These are phyloP conservation scores for Thelephora terrestris DNA, from an alignment of 1,284 basidiomycete genomes.

Conservation along the genomic window DNA sequence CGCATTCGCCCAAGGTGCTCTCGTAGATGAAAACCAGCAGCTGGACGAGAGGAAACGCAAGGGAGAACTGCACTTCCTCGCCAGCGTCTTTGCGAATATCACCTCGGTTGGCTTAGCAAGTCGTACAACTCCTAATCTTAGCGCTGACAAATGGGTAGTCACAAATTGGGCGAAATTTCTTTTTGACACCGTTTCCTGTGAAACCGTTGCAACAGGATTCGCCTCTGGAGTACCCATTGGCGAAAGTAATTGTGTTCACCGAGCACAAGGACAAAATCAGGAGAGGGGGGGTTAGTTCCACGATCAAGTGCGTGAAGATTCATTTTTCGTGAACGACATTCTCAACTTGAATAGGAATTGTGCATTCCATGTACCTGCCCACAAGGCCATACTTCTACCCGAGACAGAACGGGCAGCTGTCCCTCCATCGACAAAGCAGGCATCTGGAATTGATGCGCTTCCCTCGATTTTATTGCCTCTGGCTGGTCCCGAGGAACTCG, in stretches of 20 bases:
- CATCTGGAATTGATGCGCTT: conserved; percentile 75
- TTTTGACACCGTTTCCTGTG: conserved; percentile 48
- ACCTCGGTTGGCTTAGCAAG: conserved; percentile 49
- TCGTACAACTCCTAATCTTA: neutral
- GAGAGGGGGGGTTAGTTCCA: conserved; percentile 76
- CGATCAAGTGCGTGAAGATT: conserved; percentile 59
- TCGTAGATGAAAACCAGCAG: conserved; percentile 35
- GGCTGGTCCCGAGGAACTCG: conserved; percentile 90
- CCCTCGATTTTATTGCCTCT: conserved; percentile 83
- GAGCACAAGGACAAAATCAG: conserved; percentile 82
- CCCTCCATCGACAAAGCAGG: conserved; percentile 44
- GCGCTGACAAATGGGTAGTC: conserved; percentile 30
- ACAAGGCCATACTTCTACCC: conserved; percentile 59
- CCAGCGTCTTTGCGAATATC: conserved; percentile 88
- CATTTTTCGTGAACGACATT: neutral
- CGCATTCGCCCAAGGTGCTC: conserved; percentile 73
- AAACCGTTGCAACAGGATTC: conserved; percentile 30
- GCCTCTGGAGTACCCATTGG: conserved; percentile 64
- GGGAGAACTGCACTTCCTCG: conserved; percentile 78
- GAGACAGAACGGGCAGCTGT: conserved; percentile 41
- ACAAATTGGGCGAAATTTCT: conserved; percentile 58
- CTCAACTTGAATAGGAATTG: conserved; percentile 52
- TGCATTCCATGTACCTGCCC: conserved; percentile 57
- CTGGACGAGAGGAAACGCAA: conserved; percentile 48
- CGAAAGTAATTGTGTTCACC: conserved; percentile 78